Percentiles rank a stretch among this genome's conserved stretches.
phyloP scores from a whole-genome alignment of 306 rosid genomes.

The Prunus fruticosa region DNA sequence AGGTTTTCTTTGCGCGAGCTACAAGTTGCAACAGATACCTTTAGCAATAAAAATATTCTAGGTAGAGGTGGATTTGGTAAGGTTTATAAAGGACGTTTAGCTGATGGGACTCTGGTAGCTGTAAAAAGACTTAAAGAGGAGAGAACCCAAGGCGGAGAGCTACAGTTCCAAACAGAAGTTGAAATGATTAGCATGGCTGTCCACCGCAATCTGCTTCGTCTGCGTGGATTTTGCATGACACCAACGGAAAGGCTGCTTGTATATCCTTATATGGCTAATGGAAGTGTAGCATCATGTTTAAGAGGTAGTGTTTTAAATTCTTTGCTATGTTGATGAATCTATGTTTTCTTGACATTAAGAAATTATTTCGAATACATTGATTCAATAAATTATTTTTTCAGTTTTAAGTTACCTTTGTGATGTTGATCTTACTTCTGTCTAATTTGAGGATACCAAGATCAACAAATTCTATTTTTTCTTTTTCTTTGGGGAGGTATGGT shows the following conservation, averaged over 20 bases:
- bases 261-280: slow-evolving; percentile 88
- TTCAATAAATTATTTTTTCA: no score
- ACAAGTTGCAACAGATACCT: slow-evolving; percentile 89
- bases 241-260: slow-evolving; percentile 96
- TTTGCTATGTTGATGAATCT: background rate
- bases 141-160: slow-evolving; percentile 86
- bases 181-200: slow-evolving; percentile 99
- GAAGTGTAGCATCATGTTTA: slow-evolving; percentile 96
- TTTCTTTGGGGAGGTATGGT: background rate
- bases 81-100: slow-evolving; percentile 91
- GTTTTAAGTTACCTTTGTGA: background rate
- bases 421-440: background rate
- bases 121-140: slow-evolving; percentile 97
- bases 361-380: slow-evolving; percentile 42
- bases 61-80: slow-evolving; percentile 98
- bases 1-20: slow-evolving; percentile 90
- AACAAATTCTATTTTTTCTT: background rate
- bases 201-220: slow-evolving; percentile 92
- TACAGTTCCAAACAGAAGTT: slow-evolving; percentile 96
- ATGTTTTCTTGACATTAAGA: slow-evolving; percentile 5
- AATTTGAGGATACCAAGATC: no score
- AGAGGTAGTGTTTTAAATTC: slow-evolving; percentile 50
- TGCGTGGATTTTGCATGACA: slow-evolving; percentile 96
- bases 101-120: slow-evolving; percentile 90
- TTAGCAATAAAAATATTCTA: slow-evolving; percentile 75